Evolutionary conservation across 2,329 filamentous ascomycete species (phyloP), one percentile per base, ranked within the genome.

Genomic region (Fusarium sp.): DNA sequence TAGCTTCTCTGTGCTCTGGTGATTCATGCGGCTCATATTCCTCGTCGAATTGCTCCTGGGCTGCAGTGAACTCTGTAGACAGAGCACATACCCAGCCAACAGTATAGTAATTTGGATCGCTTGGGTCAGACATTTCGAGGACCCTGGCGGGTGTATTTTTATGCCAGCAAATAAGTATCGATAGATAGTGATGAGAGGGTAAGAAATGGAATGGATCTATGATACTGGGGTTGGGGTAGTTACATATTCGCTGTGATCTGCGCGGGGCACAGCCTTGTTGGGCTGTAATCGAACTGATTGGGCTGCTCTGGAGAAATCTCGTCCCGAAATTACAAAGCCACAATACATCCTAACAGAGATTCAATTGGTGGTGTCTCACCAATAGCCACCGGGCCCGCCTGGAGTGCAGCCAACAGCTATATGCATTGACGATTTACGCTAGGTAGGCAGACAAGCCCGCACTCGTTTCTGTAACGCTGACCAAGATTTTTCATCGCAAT

Each of bases 181-280:
- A 30, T 30, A 9, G 11, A 7, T 2, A 32, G 22, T 8, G 24
- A 48, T 15, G 20, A 28, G 6, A 15, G 18, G 18, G 18, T 28
- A 22, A 11, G 0, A 18, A n/a, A 18, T 9, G 22, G 11, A 6
- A 13, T 32, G 0, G 0, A 32, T n/a, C 6, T 10, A 4, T n/a
- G 28, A 18, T 18, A 3, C 15, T 18, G 11, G 11, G 22, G 22
- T 0, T 50, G 28, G 11, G 11, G 5, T 7, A 24, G 8, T 14
- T 50, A 10, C 8, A 18, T n/a, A 48, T 32, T 5, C 10, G 8
- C 14, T 6, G 8, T 50, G 3, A 9, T 3, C 3, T 13, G 5
- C 22, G 8, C 8, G 8, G 28, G 22, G 28, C 28, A 50, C 22
- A 50, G 47, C 47, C 28, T 50, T 32, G 22, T 32, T 32, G 28